A percentile compares a stretch with the other conserved stretches of the same genome.
Conservation (phyloP, 345 rosid species). For the Hibiscus tridactylites region DNA sequence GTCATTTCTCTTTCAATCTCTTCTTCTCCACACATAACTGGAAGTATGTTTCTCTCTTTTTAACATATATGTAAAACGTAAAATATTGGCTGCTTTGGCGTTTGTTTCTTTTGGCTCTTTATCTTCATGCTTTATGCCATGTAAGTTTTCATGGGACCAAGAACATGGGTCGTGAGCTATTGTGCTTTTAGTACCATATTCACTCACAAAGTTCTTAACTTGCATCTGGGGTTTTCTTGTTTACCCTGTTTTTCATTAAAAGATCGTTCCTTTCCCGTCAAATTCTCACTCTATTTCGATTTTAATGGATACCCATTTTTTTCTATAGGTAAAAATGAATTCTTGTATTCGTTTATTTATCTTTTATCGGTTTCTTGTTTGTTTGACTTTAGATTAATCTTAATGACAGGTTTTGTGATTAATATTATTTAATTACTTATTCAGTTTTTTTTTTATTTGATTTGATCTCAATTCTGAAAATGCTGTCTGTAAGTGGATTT, state of each 20-base stretch:
- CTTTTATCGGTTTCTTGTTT: background rate
- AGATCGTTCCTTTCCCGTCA: background rate
- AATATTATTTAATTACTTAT: background rate
- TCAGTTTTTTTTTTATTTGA: background rate
- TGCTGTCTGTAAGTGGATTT: background rate
- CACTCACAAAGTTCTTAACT: constrained; percentile 8
- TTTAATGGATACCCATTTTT: background rate
- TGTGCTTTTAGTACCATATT: background rate
- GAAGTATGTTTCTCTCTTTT: background rate
- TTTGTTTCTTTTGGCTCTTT: background rate
- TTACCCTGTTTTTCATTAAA: background rate
- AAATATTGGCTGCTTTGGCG: no score
- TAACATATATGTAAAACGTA: background rate
- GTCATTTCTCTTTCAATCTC: background rate
- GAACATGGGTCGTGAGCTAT: background rate
- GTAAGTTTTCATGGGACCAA: background rate
- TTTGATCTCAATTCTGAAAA: background rate
- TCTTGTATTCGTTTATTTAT: background rate
- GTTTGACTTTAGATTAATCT: background rate
- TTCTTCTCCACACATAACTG: background rate
- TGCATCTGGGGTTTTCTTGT: background rate
- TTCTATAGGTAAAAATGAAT: background rate
- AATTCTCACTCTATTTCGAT: background rate
- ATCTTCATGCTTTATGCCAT: background rate
- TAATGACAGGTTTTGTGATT: background rate